Evolutionary conservation across 1,284 basidiomycete genomes (phyloP).

Genomic region (Afroboletus lepidellus): DNA sequence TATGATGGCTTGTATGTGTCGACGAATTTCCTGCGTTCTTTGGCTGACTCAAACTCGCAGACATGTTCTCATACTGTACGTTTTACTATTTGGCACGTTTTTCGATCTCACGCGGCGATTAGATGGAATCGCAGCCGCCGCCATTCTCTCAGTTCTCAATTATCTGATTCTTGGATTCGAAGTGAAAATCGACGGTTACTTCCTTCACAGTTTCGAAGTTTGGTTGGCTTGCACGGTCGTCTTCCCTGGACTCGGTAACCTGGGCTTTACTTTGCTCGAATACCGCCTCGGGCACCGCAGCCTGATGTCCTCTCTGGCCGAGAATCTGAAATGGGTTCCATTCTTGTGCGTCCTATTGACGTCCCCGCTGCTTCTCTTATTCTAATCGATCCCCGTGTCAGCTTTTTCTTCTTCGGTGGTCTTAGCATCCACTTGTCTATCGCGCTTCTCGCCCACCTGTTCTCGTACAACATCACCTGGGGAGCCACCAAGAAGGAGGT

Average conservation of each 20-base stretch:
- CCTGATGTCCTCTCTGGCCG: constrained; percentile 45
- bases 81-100: constrained; percentile 7
- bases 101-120: background rate
- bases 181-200: constrained; percentile 62
- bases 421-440: constrained; percentile 71
- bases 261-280: constrained; percentile 70
- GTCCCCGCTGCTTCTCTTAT: constrained; percentile 34
- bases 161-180: constrained; percentile 72
- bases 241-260: constrained; percentile 71
- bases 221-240: constrained; percentile 76
- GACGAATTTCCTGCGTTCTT: constrained; percentile 23
- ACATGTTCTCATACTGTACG: constrained; percentile 84
- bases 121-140: constrained; percentile 74
- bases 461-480: constrained; percentile 86
- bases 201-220: constrained; percentile 71
- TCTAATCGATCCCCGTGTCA: constrained; percentile 30
- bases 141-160: constrained; percentile 65
- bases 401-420: constrained; percentile 85
- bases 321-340: constrained; percentile 75
- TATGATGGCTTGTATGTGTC: constrained; percentile 68
- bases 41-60: constrained; percentile 35
- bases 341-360: constrained; percentile 62
- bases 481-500: constrained; percentile 80
- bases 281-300: constrained; percentile 70
- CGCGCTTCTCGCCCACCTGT: constrained; percentile 74